phyloP scores from a whole-genome alignment of 768 basidiomycete genomes.

The Termitomyces heimii region DNA sequence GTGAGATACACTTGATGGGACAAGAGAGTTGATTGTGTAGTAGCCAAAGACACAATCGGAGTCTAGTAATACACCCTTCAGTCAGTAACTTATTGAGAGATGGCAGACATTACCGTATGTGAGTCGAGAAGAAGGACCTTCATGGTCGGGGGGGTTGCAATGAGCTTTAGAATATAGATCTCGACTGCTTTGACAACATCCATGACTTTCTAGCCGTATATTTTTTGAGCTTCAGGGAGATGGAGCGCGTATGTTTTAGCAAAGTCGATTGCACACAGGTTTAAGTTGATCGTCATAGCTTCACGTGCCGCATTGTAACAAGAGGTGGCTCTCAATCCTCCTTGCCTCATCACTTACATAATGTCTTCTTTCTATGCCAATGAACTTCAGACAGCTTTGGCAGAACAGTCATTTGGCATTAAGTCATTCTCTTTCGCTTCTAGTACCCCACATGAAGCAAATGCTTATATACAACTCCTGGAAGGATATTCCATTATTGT shows the following conservation, averaged over 20 bases:
- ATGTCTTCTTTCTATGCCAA: conserved; percentile 30
- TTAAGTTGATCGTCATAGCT: neutral
- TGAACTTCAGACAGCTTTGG: conserved; percentile 50
- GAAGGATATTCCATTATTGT: conserved; percentile 47
- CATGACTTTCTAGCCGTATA: conserved; percentile 41
- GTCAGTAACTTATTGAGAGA: neutral
- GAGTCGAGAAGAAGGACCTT: conserved; percentile 93
- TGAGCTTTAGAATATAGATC: conserved; percentile 86
- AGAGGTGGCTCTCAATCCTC: too few species aligned
- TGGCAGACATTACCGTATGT: conserved; percentile 68
- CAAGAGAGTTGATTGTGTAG: conserved; percentile 89
- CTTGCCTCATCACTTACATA: neutral
- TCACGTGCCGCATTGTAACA: neutral
- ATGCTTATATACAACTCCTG: conserved; percentile 47
- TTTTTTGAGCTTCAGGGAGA: neutral
- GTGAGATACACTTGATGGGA: conserved; percentile 98
- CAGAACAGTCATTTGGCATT: conserved; percentile 56
- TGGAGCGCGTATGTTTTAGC: neutral
- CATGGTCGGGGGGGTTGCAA: conserved; percentile 83
- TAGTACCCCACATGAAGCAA: conserved; percentile 39
- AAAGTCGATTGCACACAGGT: neutral
- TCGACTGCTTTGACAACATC: conserved; percentile 95
- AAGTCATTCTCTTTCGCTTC: conserved; percentile 35
- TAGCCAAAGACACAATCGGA: conserved; percentile 90
- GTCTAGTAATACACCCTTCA: conserved; percentile 46